Base-by-base conservation (phyloP, 1,284 basidiomycete species). In the Naganishia sp. region DNA sequence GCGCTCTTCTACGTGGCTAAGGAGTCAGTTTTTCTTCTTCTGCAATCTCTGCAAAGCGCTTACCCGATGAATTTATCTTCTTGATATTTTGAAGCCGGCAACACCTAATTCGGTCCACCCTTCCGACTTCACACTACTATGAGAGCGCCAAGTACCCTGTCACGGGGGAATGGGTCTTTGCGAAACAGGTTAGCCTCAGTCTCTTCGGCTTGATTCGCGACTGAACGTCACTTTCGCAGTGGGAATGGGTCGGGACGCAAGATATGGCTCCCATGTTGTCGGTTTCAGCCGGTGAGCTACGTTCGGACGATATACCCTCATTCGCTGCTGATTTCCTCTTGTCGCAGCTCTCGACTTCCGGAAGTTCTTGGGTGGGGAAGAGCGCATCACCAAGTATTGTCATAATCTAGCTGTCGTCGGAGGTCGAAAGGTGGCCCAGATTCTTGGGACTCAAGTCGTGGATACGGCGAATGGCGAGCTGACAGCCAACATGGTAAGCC, bases 321-420 rank as follows among this genome's bases (percentile, higher is more conserved):
- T 56, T 3, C 73, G 71, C 2, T 73, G 70, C 23, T 46, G 68
- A n/a, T 70, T 3, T 6, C 85, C 23, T 50, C 13, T 25, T 21
- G 35, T 52, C 1, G 13, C n/a, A 54, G 92, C 92, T 0, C 76
- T 94, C 10, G 84, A 88, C 51, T 94, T 93, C 80, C 84, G 92
- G 31, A 74, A 85, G 57, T 88, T 86, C 84, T 81, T 94, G 23
- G 93, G 92, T 0, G 93, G 93, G 2, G 93, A 95, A 78, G 80
- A 84, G 18, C 84, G 84, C 65, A 92, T 94, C 68, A 87, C 88
- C 73, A 82, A 80, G 4, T 92, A 94, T 77, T 90, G 86, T 72
- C 88, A 88, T 72, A 75, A 82, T 7, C 83, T 94, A 28, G 93
- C 92, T 0, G 71, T 88, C 1, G 80, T 74, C 62, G 93, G 91